Conservation (phyloP, 306 rosid genomes). For the Castanopsis chinensis region DNA sequence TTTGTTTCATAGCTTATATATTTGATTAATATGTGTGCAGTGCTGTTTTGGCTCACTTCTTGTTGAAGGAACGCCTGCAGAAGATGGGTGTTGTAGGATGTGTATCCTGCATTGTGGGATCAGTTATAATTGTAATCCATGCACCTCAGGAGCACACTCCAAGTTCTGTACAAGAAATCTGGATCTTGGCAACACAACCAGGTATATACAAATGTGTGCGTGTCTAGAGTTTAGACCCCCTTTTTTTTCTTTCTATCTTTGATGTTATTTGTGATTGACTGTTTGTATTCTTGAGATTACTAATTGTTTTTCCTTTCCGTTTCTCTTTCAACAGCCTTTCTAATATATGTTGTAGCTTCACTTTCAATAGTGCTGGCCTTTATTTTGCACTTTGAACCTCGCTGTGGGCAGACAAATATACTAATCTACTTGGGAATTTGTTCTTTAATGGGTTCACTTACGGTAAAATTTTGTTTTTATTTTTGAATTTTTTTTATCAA, state of each 20-base stretch:
- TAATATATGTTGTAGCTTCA: slow-evolving; percentile 57
- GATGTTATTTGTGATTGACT: neutral
- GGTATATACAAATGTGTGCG: slow-evolving; percentile 25
- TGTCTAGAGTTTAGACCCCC: slow-evolving; percentile 17
- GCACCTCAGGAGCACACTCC: slow-evolving; percentile 87
- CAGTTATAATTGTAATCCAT: slow-evolving; percentile 85
- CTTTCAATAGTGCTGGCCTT: slow-evolving; percentile 65
- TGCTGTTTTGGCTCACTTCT: slow-evolving; percentile 89
- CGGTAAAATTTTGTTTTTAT: slow-evolving; percentile 45
- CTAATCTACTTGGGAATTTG: slow-evolving; percentile 88
- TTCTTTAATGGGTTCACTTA: slow-evolving; percentile 86
- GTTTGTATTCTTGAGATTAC: neutral
- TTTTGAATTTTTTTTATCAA: no score
- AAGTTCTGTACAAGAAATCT: slow-evolving; percentile 72
- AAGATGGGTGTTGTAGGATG: slow-evolving; percentile 92
- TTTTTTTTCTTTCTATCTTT: neutral
- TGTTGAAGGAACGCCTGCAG: slow-evolving; percentile 71
- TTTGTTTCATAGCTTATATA: slow-evolving; percentile 18
- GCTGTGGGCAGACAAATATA: slow-evolving; percentile 71
- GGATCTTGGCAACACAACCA: slow-evolving; percentile 87
- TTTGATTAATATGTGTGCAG: slow-evolving; percentile 38
- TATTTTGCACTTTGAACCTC: slow-evolving; percentile 84
- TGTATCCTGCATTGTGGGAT: slow-evolving; percentile 82
- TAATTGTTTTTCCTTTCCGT: slow-evolving; percentile 7
- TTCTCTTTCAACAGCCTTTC: slow-evolving; percentile 53